These are phyloP conservation scores for Meripilus lineatus DNA, from an alignment of 1,284 basidiomycete species.

Conservation along the genomic window DNA sequence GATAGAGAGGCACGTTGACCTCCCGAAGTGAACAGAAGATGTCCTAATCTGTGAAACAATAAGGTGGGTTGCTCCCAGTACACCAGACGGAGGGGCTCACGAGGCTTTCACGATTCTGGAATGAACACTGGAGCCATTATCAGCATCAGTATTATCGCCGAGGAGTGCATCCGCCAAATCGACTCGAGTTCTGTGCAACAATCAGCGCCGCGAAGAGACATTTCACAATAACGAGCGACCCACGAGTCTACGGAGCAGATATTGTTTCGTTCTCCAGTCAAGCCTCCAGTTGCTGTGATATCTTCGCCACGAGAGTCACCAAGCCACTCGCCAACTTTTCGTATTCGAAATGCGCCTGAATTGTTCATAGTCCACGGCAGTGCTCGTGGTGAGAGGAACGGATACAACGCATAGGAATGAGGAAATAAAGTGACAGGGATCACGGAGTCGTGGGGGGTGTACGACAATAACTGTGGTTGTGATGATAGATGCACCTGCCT, in stretches of 20 bases:
- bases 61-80: neutral
- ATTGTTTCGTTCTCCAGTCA: constrained; percentile 29
- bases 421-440: constrained; percentile 28
- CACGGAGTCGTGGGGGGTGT: no score
- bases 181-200: constrained; percentile 10
- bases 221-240: constrained; percentile 10
- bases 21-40: constrained; percentile 42
- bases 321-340: constrained; percentile 58
- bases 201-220: neutral
- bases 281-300: constrained; percentile 31
- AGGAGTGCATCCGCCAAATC: constrained; percentile 17
- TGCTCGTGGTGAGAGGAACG: constrained; percentile 48
- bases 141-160: neutral
- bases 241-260: constrained; percentile 32
- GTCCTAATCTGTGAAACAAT: constrained; percentile 43
- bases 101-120: constrained; percentile 37
- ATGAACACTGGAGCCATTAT: constrained; percentile 1
- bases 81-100: constrained; percentile 30
- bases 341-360: constrained; percentile 49
- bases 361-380: constrained; percentile 43
- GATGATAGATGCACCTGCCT: neutral
- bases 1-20: constrained; percentile 34
- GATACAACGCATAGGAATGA: constrained; percentile 54
- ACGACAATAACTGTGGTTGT: constrained; percentile 1
- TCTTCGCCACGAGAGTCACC: constrained; percentile 30